These are phyloP conservation scores for Eudorina sp. DNA, from an alignment of 139 green algal genomes.

Conservation along the genomic window DNA sequence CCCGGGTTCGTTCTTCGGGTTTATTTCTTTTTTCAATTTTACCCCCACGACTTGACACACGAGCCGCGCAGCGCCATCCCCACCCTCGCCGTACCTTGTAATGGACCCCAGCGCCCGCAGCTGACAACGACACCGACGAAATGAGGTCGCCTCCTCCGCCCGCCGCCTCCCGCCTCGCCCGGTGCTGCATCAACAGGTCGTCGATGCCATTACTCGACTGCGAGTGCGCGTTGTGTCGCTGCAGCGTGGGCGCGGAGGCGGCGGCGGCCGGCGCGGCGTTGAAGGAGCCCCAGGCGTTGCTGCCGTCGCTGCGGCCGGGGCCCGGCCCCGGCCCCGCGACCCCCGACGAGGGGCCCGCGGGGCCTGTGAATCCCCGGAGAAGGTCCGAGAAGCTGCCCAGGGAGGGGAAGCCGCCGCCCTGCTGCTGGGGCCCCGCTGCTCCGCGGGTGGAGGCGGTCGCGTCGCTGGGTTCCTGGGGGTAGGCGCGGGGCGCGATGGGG, in stretches of 20 bases:
- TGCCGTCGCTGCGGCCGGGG: background rate
- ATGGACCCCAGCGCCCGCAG: background rate
- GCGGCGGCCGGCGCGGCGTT: background rate
- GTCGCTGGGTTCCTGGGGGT: background rate
- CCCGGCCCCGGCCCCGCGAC: background rate
- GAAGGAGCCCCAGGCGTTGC: background rate
- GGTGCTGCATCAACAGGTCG: conserved; percentile 19
- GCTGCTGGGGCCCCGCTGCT: background rate
- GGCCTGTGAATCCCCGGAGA: background rate
- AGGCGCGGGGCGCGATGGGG: too few species aligned
- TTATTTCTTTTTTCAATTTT: too few species aligned
- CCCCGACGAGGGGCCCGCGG: too few species aligned
- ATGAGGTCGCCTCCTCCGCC: background rate
- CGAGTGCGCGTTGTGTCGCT: background rate
- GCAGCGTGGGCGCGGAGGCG: background rate
- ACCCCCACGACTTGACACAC: too few species aligned
- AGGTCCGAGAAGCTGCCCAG: conserved; percentile 36
- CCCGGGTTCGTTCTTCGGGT: too few species aligned
- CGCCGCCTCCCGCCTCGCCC: conserved; percentile 1
- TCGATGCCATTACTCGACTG: conserved; percentile 16
- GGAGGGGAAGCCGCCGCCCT: background rate
- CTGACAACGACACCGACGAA: background rate
- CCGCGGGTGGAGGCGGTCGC: background rate
- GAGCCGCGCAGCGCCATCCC: too few species aligned
- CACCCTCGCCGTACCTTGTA: background rate